A percentile compares a stretch with the other conserved stretches of the same genome.
These are phyloP conservation scores for Vitis hybrid DNA, from an alignment of 177 flowering plant genomes.

Conservation along the genomic window DNA sequence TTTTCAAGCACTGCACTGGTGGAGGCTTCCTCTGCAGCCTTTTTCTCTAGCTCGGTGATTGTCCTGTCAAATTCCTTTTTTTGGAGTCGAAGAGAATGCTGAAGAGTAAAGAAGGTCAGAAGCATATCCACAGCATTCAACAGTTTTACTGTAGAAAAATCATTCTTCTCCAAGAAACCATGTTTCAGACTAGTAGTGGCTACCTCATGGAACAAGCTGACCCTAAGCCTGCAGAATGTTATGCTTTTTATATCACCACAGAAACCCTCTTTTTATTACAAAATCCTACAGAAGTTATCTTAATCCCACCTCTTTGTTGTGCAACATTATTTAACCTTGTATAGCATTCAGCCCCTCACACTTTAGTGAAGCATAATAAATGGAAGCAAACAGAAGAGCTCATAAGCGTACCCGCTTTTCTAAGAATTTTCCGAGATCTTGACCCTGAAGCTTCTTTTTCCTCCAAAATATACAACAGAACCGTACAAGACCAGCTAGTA, in stretches of 20 bases:
- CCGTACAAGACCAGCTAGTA: conserved; percentile 52
- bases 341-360: too few species aligned
- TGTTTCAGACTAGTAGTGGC: too few species aligned
- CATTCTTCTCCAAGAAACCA: too few species aligned
- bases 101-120: conserved; percentile 17
- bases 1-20: conserved; percentile 45
- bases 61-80: conserved; percentile 57
- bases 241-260: too few species aligned
- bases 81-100: conserved; percentile 63
- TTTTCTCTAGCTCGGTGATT: conserved; percentile 62
- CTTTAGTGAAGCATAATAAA: background rate
- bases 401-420: conserved; percentile 64
- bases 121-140: background rate
- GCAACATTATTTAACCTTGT: too few species aligned
- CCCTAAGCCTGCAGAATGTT: too few species aligned
- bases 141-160: too few species aligned
- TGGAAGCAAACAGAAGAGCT: background rate
- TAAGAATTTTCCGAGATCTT: conserved; percentile 63
- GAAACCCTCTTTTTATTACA: too few species aligned
- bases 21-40: conserved; percentile 53
- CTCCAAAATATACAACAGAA: conserved; percentile 87
- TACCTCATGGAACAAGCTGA: too few species aligned
- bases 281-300: too few species aligned
- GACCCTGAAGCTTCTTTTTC: conserved; percentile 69
- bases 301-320: too few species aligned